phyloP scores from a whole-genome alignment of 2,329 filamentous ascomycete genomes.

The Aureobasidium sp. region DNA sequence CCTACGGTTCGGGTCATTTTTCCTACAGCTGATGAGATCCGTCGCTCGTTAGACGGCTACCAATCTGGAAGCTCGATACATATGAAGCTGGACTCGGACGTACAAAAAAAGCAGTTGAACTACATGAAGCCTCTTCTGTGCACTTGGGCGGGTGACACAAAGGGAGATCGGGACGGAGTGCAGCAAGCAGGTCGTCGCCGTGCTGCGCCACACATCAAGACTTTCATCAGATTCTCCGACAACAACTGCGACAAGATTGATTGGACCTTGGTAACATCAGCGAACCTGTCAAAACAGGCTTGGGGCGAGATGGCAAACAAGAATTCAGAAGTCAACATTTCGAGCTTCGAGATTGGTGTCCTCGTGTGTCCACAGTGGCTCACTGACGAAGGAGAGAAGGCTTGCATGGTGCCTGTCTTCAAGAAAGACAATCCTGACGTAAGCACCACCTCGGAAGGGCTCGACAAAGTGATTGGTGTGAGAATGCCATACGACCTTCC shows the following conservation, averaged over 20 bases:
- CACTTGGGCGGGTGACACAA: slow-evolving; percentile 65
- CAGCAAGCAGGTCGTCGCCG: slow-evolving; percentile 54
- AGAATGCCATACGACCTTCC: slow-evolving; percentile 81
- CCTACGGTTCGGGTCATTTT: slow-evolving; percentile 65
- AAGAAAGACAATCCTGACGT: slow-evolving; percentile 48
- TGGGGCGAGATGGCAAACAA: slow-evolving; percentile 64
- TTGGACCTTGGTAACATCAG: slow-evolving; percentile 84
- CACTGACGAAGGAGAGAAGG: slow-evolving; percentile 22
- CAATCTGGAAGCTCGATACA: slow-evolving; percentile 72
- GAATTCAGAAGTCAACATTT: slow-evolving; percentile 59
- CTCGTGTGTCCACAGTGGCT: slow-evolving; percentile 67
- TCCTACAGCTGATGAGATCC: slow-evolving; percentile 72
- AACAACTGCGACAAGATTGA: slow-evolving; percentile 49
- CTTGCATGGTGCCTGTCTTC: slow-evolving; percentile 64
- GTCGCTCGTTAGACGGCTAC: slow-evolving; percentile 71
- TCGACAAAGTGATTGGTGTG: slow-evolving; percentile 52
- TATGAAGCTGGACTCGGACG: slow-evolving; percentile 62
- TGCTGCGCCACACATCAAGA: slow-evolving; percentile 85
- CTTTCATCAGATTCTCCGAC: slow-evolving; percentile 62
- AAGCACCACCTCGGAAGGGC: slow-evolving; percentile 17
- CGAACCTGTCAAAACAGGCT: slow-evolving; percentile 83
- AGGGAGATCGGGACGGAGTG: slow-evolving; percentile 12
- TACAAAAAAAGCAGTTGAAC: slow-evolving; percentile 66
- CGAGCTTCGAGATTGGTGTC: slow-evolving; percentile 79
- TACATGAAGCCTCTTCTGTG: slow-evolving; percentile 65